Percentiles rank a stretch among this genome's conserved stretches.
Conservation (phyloP, 805 yeast genomes). For the Ogataea philodendri region DNA sequence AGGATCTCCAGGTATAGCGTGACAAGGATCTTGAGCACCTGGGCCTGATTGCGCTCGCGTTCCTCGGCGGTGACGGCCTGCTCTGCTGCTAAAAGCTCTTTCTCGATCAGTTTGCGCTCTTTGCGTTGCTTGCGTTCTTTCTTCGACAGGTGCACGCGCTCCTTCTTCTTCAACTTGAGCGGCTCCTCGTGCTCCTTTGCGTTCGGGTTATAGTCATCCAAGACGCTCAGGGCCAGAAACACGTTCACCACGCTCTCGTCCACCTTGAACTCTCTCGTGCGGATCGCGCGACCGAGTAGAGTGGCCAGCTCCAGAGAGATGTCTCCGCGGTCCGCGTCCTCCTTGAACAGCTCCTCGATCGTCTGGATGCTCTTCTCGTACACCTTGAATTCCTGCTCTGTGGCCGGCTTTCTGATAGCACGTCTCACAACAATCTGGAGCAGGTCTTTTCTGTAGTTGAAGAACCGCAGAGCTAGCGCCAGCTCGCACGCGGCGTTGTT, state of each 20-base stretch:
- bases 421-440: conserved; percentile 65
- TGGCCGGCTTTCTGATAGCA: conserved; percentile 55
- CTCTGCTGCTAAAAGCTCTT: conserved; percentile 85
- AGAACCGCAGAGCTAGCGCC: conserved; percentile 63
- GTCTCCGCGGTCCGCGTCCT: conserved; percentile 77
- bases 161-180: conserved; percentile 71
- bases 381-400: conserved; percentile 44
- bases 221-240: conserved; percentile 61
- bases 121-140: conserved; percentile 84
- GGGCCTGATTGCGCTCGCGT: conserved; percentile 81
- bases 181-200: conserved; percentile 45
- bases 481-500: conserved; percentile 79
- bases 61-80: conserved; percentile 84
- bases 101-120: conserved; percentile 83
- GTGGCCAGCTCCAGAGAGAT: conserved; percentile 73
- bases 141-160: conserved; percentile 87
- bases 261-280: conserved; percentile 70
- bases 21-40: conserved; percentile 70
- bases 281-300: conserved; percentile 64
- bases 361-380: conserved; percentile 62
- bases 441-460: conserved; percentile 79
- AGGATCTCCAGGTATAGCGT: conserved; percentile 76
- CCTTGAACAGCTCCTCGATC: conserved; percentile 66
- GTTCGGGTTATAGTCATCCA: conserved; percentile 73
- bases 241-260: conserved; percentile 80